A percentile compares a stretch with the other conserved stretches of the same genome.
Evolutionary conservation across 257 asterid species (phyloP).

Genomic region (Cinchona pubescens): DNA sequence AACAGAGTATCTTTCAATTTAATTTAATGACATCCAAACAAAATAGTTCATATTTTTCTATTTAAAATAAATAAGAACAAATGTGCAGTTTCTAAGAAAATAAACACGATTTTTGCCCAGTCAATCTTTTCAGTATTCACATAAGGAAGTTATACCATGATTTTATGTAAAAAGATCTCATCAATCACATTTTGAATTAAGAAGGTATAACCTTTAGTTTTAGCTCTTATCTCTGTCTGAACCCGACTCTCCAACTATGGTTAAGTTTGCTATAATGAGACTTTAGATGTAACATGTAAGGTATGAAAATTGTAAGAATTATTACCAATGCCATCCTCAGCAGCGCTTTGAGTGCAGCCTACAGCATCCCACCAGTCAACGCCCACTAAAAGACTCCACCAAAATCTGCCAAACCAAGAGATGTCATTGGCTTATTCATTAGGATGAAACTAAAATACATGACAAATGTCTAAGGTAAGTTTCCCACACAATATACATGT

Average conservation of each 20-base stretch:
- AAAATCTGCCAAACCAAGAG: slow-evolving; percentile 56
- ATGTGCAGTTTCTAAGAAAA: neutral
- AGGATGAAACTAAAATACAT: neutral
- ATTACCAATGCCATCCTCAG: slow-evolving; percentile 98
- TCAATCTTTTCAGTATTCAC: neutral
- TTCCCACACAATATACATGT: neutral
- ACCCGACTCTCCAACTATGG: neutral
- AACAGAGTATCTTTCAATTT: neutral
- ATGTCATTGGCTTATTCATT: slow-evolving; percentile 4
- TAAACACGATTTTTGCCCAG: neutral
- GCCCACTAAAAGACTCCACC: slow-evolving; percentile 99
- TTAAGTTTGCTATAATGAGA: neutral
- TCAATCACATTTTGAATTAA: neutral
- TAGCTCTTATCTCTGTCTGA: slow-evolving; percentile 1
- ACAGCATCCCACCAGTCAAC: slow-evolving; percentile 99
- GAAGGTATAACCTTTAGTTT: neutral
- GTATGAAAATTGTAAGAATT: slow-evolving; percentile 5
- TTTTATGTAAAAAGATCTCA: neutral
- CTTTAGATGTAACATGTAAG: neutral
- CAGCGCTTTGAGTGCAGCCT: slow-evolving; percentile 99
- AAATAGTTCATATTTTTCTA: neutral
- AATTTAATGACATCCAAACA: neutral
- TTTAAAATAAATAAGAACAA: neutral
- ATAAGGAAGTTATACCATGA: neutral
- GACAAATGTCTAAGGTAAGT: neutral